Percentiles rank a stretch among this genome's conserved stretches.
Evolutionary conservation across 176 grass and related monocot genomes (phyloP).

Genomic region (Juncus effusus): DNA sequence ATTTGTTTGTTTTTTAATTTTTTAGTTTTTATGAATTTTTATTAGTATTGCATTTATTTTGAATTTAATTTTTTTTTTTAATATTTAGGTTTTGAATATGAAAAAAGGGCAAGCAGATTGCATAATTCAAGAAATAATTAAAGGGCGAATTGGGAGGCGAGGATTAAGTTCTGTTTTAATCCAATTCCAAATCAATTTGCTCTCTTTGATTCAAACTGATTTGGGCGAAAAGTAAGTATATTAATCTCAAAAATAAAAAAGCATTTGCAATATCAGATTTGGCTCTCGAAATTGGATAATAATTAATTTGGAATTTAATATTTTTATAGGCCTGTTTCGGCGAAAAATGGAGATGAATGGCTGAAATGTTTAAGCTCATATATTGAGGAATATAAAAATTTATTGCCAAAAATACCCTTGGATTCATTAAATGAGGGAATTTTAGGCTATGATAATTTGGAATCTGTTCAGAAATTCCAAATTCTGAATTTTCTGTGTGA

Average conservation of each 20-base stretch:
- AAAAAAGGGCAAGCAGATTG: constrained; percentile 68
- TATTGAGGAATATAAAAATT: constrained; percentile 41
- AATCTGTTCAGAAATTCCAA: constrained; percentile 49
- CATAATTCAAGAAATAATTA: constrained; percentile 64
- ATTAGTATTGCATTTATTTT: not conserved
- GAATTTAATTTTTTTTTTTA: constrained; percentile 2
- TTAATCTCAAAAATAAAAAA: constrained; percentile 2
- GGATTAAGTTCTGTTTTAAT: constrained; percentile 37
- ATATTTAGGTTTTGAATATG: constrained; percentile 58
- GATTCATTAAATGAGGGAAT: constrained; percentile 40
- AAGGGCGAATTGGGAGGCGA: constrained; percentile 44
- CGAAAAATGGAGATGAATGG: constrained; percentile 56
- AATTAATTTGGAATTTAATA: constrained; percentile 22
- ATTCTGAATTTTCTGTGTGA: constrained; percentile 84
- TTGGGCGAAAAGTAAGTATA: constrained; percentile 48
- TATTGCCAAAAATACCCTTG: constrained; percentile 37
- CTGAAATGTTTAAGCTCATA: constrained; percentile 43
- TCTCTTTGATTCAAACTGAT: constrained; percentile 61
- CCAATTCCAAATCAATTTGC: constrained; percentile 66
- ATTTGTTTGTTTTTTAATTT: too few relatives aligned
- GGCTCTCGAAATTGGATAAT: constrained; percentile 3
- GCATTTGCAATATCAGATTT: constrained; percentile 11
- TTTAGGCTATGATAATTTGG: constrained; percentile 58
- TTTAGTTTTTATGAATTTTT: too few relatives aligned
- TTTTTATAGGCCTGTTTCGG: constrained; percentile 41